These are phyloP conservation scores for Sporisorium scitamineum DNA, from an alignment of 1,284 basidiomycete species.

Conservation along the genomic window DNA sequence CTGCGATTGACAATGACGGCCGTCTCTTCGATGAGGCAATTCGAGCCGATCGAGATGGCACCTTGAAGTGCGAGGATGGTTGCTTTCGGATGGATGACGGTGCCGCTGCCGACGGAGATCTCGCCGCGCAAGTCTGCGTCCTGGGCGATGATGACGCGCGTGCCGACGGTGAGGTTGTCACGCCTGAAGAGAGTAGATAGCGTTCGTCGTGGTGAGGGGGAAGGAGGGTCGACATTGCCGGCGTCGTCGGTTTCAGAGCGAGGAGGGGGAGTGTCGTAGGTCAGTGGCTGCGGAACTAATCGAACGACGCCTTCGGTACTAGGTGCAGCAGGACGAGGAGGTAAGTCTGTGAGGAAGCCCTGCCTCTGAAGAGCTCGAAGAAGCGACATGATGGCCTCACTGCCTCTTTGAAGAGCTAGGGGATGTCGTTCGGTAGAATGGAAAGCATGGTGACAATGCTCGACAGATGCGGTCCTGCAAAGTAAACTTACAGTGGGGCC, in stretches of 20 bases:
- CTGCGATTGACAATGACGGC: conserved; percentile 85
- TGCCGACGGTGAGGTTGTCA: conserved; percentile 57
- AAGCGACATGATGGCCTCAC: conserved; percentile 19
- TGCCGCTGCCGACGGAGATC: conserved; percentile 69
- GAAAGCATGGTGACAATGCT: background rate
- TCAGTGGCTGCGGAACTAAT: conserved; percentile 10
- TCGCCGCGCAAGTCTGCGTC: conserved; percentile 58
- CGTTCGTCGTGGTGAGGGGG: conserved; percentile 2
- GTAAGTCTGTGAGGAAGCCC: conserved; percentile 28
- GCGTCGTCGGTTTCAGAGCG: conserved; percentile 1
- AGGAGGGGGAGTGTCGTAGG: conserved; percentile 7
- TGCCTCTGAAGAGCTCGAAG: conserved; percentile 38
- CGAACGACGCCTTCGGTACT: conserved; percentile 6
- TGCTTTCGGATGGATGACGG: conserved; percentile 92
- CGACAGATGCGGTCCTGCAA: background rate
- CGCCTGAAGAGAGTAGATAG: conserved; percentile 29
- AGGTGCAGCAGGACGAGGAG: conserved; percentile 11
- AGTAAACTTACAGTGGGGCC: conserved; percentile 39
- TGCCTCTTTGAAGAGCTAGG: background rate
- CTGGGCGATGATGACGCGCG: conserved; percentile 52
- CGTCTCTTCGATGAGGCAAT: conserved; percentile 91
- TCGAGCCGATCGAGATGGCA: conserved; percentile 85
- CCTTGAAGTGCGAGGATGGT: conserved; percentile 88
- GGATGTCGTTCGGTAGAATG: background rate
- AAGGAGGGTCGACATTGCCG: background rate